Evolutionary conservation across 768 basidiomycete species (phyloP), one percentile per base, ranked within the genome.

Genomic region (Termitomyces sp.): DNA sequence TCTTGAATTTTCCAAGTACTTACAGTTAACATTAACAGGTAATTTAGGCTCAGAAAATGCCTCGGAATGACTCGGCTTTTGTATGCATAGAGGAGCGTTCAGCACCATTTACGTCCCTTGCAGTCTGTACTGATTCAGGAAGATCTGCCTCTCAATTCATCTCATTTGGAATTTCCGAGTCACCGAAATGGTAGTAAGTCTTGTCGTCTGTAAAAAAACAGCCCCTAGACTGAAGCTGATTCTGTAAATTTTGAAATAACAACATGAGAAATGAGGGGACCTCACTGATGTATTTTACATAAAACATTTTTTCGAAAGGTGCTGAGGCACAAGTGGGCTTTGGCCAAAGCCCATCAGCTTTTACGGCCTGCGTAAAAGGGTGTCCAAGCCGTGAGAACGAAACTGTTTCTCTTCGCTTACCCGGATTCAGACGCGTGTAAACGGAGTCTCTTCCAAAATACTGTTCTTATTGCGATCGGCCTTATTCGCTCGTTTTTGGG

Each of bases 341-440:
- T 35, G 32, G 33, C 6, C 45, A 22, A 35, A 7, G 23, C 9
- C 15, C 22, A 10, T 12, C 23, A 36, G 16, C 25, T 16, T 15
- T 6, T 11, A 18, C 10, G 15, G 23, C 40, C 23, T 43, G 25
- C 25, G 27, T 16, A 42, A 40, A 43, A 35, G 10, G 33, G 11
- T 9, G 43, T 29, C 27, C n/a, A 18, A 36, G 56, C 53, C 50
- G 50, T 52, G 50, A 52, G 50, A 52, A 52, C 20, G 47, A 48
- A 48, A 10, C 20, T 48, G 33, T 46, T 46, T 47, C 20, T 23
- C 31, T 48, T 25, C 16, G 16, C 33, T 48, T 16, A 20, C 32
- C 27, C 47, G 47, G 6, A 23, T 25, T 5, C 23, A 25, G n/a
- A n/a, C n/a, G n/a, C n/a, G n/a, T n/a, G n/a, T n/a, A n/a, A n/a